Percentiles rank a stretch among this genome's conserved stretches.
phyloP scores from a whole-genome alignment of 306 rosid genomes.

The Sophora flavescens region DNA sequence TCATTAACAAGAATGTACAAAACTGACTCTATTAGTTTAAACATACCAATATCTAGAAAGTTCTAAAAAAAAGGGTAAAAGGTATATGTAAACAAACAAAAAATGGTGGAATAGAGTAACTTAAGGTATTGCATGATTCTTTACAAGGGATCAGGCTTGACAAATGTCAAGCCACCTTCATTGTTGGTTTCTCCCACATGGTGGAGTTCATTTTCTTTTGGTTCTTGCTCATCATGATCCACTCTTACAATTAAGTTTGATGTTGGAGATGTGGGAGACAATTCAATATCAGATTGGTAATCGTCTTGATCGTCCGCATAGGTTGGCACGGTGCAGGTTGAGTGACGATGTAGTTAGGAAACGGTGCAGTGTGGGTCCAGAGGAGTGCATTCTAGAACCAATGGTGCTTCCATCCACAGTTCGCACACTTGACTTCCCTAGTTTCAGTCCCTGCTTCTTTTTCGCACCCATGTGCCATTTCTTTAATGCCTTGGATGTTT shows the following conservation, averaged over 20 bases:
- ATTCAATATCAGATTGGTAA: conserved; percentile 57
- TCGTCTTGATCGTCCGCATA: conserved; percentile 50
- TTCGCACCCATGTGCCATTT: conserved; percentile 85
- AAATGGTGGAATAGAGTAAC: conserved; percentile 3
- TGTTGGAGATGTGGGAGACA: conserved; percentile 50
- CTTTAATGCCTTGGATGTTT: conserved; percentile 87
- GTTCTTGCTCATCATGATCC: conserved; percentile 50
- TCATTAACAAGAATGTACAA: conserved; percentile 37
- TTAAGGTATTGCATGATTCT: conserved; percentile 36
- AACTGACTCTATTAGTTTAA: conserved; percentile 23
- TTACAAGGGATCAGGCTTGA: conserved; percentile 37
- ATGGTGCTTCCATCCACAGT: conserved; percentile 62
- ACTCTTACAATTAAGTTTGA: conserved; percentile 55
- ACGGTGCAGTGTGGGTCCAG: conserved; percentile 64
- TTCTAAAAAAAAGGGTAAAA: not conserved
- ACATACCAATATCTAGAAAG: conserved; percentile 27
- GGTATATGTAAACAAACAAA: not conserved
- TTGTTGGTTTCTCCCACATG: conserved; percentile 31
- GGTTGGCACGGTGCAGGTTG: conserved; percentile 51
- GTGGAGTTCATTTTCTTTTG: conserved; percentile 45
- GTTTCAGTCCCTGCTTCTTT: conserved; percentile 58
- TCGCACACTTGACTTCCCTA: conserved; percentile 50
- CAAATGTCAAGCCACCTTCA: conserved; percentile 61
- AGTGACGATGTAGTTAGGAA: conserved; percentile 76
- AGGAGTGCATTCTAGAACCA: conserved; percentile 54